Evolutionary conservation across 208 protist genomes (phyloP), one percentile per base, ranked within the genome.

Genomic region (Trypanosoma scelopori): DNA sequence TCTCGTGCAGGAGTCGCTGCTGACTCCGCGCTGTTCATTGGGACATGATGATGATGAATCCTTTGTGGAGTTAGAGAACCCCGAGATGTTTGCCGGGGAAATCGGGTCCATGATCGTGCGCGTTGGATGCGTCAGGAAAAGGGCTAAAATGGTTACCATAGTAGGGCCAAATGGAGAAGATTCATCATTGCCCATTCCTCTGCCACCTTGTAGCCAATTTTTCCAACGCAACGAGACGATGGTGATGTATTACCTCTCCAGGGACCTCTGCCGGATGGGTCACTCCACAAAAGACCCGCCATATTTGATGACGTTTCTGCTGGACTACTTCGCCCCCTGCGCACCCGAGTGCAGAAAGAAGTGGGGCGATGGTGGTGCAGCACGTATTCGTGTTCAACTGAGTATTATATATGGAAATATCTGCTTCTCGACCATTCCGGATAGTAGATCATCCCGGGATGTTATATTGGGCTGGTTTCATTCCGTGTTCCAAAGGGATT

Each of bases 251-350:
- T 78, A 63, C 50, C 60, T 78, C 0, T 1, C 45, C 16, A 51
- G 28, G 12, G 72, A 78, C 39, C 3, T 69, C 15, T 78, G 72
- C 39, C 55, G 65, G 12, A 6, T 78, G 49, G 72, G 72, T 15
- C 72, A 78, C 27, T 63, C 37, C 28, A 69, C 59, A 25, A 78
- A 78, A 49, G 72, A 78, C 25, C 48, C 66, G 12, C 57, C 66
- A 5, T 46, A 56, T 52, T 28, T 71, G 7, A 48, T 65, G 48
- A 57, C 66, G 1, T 65, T 70, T 27, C 23, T 71, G n/a, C 23
- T 74, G 23, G 68, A 74, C 41, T 65, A 67, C 43, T 16, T 71
- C 43, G 22, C 49, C 15, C 65, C 63, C 6, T 69, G 63, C 23
- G 46, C 63, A 32, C 11, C 12, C 0, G 28, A 16, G 2, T 69